Base-by-base conservation (phyloP, 2,329 filamentous ascomycete genomes). In the Pseudogymnoascus pannorum region DNA sequence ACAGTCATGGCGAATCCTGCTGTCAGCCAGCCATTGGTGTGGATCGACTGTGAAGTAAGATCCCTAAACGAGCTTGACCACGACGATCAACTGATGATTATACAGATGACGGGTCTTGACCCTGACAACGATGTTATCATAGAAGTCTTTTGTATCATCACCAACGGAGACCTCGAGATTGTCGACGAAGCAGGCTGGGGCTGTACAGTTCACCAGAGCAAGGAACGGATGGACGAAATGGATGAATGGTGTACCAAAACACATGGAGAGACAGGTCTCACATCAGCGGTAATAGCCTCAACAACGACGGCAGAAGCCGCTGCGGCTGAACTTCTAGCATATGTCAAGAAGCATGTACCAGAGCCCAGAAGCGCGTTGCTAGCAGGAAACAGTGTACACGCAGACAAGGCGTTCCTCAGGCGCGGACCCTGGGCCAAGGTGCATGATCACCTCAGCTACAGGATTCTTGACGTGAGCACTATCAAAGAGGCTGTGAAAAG, bases 381-480 rank as follows among this genome's bases (percentile, higher is more conserved):
- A 40, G 92, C 94, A 0, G 94, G 94, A 2, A 99, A 96, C 75
- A 94, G 88, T 62, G 90, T 99, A 24, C 93, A 99, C 72, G 91
- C 89, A 3, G 94, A 99, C 74, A 85, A 86, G 68, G 84, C 85
- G 1, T 99, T 99, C 72, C 78, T 99, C 63, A 79, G 84, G 4
- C 83, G 84, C 65, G 80, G 80, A 61, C 92, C 92, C 0, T 99
- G 93, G 74, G 82, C 79, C 38, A 77, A 80, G 63, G 85, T 96
- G 1, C 76, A 90, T 57, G 83, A 88, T 61, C 85, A 94, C 74
- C 78, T 99, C 66, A 89, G 96, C 75, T 92, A 99, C 75, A 85
- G 94, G 14, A 89, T 99, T 65, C 77, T 97, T 57, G 94, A 99
- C 72, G 91, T 97, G 60, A 97, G 92, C 74, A 83, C 86, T 54